Conservation (phyloP, 768 basidiomycete genomes). For the Xerocomus spinulosus region DNA sequence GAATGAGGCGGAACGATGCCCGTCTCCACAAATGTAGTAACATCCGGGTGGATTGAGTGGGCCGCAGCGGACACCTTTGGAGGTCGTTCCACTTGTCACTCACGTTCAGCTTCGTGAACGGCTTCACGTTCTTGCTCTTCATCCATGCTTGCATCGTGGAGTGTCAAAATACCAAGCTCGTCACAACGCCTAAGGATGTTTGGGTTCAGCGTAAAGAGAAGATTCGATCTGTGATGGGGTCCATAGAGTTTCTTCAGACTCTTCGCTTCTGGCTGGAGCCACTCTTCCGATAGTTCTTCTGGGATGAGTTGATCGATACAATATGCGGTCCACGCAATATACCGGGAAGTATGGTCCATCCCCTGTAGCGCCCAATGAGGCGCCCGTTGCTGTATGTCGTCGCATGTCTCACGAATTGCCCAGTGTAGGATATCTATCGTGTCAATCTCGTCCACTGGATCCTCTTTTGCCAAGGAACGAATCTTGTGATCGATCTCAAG, state of each 20-base stretch:
- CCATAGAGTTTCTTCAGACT: conserved; percentile 35
- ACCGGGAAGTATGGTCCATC: conserved; percentile 28
- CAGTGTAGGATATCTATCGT: conserved; percentile 38
- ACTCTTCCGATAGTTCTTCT: conserved; percentile 13
- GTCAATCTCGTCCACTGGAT: neutral
- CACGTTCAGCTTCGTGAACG: neutral
- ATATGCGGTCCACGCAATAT: conserved; percentile 12
- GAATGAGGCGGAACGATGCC: conserved; percentile 22
- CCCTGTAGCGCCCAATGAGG: conserved; percentile 44
- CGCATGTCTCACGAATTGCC: conserved; percentile 42
- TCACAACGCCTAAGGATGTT: neutral
- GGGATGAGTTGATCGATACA: conserved; percentile 6
- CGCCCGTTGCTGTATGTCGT: conserved; percentile 33
- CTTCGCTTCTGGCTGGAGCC: conserved; percentile 39
- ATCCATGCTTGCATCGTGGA: neutral
- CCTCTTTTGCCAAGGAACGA: neutral
- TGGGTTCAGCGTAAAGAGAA: conserved; percentile 17
- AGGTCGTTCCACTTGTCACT: conserved; percentile 19
- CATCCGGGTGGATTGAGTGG: neutral
- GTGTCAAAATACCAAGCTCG: neutral
- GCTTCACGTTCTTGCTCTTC: neutral
- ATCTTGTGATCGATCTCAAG: neutral
- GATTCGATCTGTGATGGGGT: conserved; percentile 2
- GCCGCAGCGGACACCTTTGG: conserved; percentile 22
- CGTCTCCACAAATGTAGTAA: conserved; percentile 10